phyloP scores from a whole-genome alignment of 805 yeast species.

The Pichia insulana region DNA sequence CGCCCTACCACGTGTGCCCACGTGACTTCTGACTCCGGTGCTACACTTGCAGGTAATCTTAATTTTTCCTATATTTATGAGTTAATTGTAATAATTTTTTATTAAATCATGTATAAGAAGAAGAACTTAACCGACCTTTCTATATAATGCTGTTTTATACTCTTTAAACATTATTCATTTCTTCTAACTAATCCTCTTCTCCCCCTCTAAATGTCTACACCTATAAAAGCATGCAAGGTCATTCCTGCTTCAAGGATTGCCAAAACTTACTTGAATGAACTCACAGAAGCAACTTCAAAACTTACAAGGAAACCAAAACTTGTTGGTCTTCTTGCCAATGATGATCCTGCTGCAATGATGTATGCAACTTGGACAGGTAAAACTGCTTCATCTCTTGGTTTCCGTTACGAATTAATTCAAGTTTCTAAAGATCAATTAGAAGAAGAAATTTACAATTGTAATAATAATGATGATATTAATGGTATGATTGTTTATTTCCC shows the following conservation, averaged over 20 bases:
- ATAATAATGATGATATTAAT: conserved; percentile 62
- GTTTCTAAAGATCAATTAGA: conserved; percentile 77
- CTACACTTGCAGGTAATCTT: too few species aligned
- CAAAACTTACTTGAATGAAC: conserved; percentile 69
- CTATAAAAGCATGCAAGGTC: conserved; percentile 55
- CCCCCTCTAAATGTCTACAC: conserved; percentile 7
- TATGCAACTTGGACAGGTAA: conserved; percentile 95
- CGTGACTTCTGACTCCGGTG: too few species aligned
- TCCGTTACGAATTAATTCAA: conserved; percentile 67
- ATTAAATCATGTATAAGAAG: too few species aligned
- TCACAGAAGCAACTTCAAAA: conserved; percentile 44
- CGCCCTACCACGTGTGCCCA: too few species aligned
- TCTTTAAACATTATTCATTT: too few species aligned
- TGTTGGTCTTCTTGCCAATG: conserved; percentile 87
- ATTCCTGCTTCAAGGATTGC: conserved; percentile 84
- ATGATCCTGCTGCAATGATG: conserved; percentile 91
- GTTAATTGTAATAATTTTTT: too few species aligned
- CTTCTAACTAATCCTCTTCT: too few species aligned
- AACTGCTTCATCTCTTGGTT: conserved; percentile 80
- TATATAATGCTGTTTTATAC: too few species aligned
- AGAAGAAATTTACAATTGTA: conserved; percentile 74
- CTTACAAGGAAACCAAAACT: conserved; percentile 57
- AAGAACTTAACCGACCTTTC: too few species aligned
- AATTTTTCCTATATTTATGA: too few species aligned
- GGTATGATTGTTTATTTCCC: conserved; percentile 98